These are phyloP conservation scores for Penicillium sp. DNA, from an alignment of 2,329 filamentous ascomycete species.

Conservation along the genomic window DNA sequence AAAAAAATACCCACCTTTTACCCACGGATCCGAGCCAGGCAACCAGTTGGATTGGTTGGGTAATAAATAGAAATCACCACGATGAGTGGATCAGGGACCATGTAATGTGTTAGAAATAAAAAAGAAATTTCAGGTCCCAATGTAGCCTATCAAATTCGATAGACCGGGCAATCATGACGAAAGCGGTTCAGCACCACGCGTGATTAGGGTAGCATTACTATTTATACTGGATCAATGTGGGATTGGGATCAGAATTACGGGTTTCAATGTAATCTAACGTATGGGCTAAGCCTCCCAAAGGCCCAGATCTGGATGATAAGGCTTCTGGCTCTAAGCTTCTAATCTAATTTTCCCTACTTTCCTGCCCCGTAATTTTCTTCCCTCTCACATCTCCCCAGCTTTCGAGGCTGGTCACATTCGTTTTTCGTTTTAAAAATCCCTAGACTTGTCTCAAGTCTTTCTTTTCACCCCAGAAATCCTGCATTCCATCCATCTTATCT, in stretches of 20 bases:
- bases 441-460: neutral
- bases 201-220: neutral
- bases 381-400: neutral
- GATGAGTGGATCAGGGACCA: neutral
- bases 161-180: conserved; percentile 9
- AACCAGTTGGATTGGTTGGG: neutral
- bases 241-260: neutral
- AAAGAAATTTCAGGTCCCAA: neutral
- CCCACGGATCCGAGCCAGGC: neutral
- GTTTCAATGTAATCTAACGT: neutral
- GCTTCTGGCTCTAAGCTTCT: neutral
- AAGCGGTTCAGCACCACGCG: neutral
- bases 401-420: neutral
- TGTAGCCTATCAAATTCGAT: neutral
- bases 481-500: neutral
- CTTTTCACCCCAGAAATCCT: neutral
- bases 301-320: neutral
- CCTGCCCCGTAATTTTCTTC: neutral
- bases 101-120: neutral
- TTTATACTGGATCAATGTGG: neutral
- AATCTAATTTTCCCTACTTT: neutral
- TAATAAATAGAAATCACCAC: neutral
- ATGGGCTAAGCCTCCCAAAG: neutral
- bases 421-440: neutral
- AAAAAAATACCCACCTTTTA: neutral